These are phyloP conservation scores for Candida buenavistaensis DNA, from an alignment of 1,139 yeast genomes.

Conservation along the genomic window DNA sequence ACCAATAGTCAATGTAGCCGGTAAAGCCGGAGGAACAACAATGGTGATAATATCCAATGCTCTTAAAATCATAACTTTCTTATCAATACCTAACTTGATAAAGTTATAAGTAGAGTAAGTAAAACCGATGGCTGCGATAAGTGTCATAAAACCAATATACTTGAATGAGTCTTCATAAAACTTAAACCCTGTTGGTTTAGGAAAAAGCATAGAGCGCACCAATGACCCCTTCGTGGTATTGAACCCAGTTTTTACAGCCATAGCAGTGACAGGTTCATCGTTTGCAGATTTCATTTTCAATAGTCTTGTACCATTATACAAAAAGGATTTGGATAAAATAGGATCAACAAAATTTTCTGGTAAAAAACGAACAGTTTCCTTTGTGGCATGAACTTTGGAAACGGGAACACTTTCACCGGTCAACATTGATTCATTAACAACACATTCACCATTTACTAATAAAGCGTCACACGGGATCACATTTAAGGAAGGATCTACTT, in stretches of 20 bases:
- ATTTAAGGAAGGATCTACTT: constrained; percentile 78
- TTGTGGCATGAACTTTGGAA: constrained; percentile 68
- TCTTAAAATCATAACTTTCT: constrained; percentile 71
- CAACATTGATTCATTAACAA: constrained; percentile 91
- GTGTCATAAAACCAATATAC: constrained; percentile 91
- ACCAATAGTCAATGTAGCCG: constrained; percentile 95
- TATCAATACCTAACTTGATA: constrained; percentile 69
- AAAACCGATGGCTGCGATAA: constrained; percentile 84
- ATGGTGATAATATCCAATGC: constrained; percentile 93
- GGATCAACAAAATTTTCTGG: constrained; percentile 64
- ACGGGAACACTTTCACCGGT: constrained; percentile 99
- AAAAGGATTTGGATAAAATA: constrained; percentile 66
- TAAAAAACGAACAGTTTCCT: constrained; percentile 57
- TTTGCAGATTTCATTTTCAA: constrained; percentile 71
- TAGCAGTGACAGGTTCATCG: constrained; percentile 79
- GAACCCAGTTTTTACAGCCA: constrained; percentile 89
- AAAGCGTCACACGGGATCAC: constrained; percentile 88
- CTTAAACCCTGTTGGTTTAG: constrained; percentile 91
- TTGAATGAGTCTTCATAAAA: constrained; percentile 93
- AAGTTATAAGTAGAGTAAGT: constrained; percentile 81
- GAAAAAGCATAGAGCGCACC: constrained; percentile 92
- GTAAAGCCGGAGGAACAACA: constrained; percentile 98
- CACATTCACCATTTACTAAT: constrained; percentile 85
- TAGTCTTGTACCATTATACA: constrained; percentile 87
- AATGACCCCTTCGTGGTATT: constrained; percentile 95